Evolutionary conservation across 164 flowering plant genomes (phyloP).

Genomic region (Malania oleifera): DNA sequence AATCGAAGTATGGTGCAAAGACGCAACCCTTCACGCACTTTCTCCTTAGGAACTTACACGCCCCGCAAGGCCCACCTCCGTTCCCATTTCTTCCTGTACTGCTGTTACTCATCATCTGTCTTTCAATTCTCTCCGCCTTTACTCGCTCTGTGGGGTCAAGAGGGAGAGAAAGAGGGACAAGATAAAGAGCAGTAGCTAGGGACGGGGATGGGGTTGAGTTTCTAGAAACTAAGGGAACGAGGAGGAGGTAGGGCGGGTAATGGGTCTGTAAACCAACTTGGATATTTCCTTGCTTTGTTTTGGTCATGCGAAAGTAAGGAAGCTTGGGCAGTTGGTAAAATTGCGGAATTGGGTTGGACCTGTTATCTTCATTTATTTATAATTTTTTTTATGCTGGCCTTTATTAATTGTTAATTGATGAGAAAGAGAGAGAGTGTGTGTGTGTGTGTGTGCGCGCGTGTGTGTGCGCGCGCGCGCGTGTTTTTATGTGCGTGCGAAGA

Average conservation of each 20-base stretch:
- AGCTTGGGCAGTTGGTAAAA: too few species aligned
- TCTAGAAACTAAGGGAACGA: neutral
- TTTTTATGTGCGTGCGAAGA: too few species aligned
- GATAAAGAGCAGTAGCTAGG: slow-evolving; percentile 2
- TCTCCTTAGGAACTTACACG: slow-evolving; percentile 46
- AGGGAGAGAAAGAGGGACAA: slow-evolving; percentile 2
- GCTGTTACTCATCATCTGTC: slow-evolving; percentile 14
- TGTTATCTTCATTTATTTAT: neutral
- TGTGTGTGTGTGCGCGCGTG: too few species aligned
- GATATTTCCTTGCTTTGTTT: too few species aligned
- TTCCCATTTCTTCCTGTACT: slow-evolving; percentile 2
- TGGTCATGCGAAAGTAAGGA: too few species aligned
- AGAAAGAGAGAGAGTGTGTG: neutral
- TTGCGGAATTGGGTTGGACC: slow-evolving; percentile 16
- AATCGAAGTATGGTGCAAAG: slow-evolving; percentile 45
- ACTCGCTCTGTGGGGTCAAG: too few species aligned
- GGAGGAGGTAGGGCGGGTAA: too few species aligned
- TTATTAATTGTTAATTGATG: too few species aligned
- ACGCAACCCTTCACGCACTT: slow-evolving; percentile 41
- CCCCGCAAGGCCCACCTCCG: slow-evolving; percentile 45
- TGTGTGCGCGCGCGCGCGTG: too few species aligned
- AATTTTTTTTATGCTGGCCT: neutral
- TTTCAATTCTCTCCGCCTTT: too few species aligned
- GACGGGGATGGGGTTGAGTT: neutral
- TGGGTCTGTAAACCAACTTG: too few species aligned